Evolutionary conservation across 2,329 filamentous ascomycete genomes (phyloP), one percentile per base, ranked within the genome.

Genomic region (Ophiostoma piceae): DNA sequence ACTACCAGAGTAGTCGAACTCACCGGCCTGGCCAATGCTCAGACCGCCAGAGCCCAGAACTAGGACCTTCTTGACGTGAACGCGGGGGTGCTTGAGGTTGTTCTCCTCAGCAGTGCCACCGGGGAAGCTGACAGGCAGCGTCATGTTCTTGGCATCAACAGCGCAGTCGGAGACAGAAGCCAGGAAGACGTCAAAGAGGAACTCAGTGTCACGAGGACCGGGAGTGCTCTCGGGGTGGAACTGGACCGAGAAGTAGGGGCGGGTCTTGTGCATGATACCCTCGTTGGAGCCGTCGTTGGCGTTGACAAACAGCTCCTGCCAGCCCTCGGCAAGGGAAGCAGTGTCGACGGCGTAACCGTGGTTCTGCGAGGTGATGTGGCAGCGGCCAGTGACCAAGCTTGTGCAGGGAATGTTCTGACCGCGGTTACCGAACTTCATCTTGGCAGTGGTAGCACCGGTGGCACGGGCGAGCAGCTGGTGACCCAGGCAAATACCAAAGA

Each of bases 401-500:
- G 94, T 98, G 84, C 94, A 97, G 64, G 95, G 95, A 77, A 99
- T 98, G 82, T 99, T 99, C 84, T 96, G 92, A 62, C 94, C 95
- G 77, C 95, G 92, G 83, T 99, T 99, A 82, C 95, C 95, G 77
- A 97, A 99, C 85, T 98, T 98, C 92, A 99, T 96, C 85, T 99
- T 99, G 76, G 86, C 81, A 0, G 95, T 98, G 66, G 84, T 84
- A 66, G 94, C 94, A 69, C 94, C 94, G 41, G 93, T 88, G 71
- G 94, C 93, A 75, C 93, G 87, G 69, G 94, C 93, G 68, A 98
- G 88, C 74, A 98, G 85, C 81, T 98, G 94, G 79, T 98, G 94
- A 70, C 94, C 94, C 75, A 98, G 82, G 83, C 94, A 98, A 78
- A 98, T 98, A 83, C 94, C 94, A 75, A 98, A 97, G 73, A 98